Percentiles rank a stretch among this genome's conserved stretches.
These are phyloP conservation scores for Monosporascus ibericus DNA, from an alignment of 2,329 filamentous ascomycete species.

Conservation along the genomic window DNA sequence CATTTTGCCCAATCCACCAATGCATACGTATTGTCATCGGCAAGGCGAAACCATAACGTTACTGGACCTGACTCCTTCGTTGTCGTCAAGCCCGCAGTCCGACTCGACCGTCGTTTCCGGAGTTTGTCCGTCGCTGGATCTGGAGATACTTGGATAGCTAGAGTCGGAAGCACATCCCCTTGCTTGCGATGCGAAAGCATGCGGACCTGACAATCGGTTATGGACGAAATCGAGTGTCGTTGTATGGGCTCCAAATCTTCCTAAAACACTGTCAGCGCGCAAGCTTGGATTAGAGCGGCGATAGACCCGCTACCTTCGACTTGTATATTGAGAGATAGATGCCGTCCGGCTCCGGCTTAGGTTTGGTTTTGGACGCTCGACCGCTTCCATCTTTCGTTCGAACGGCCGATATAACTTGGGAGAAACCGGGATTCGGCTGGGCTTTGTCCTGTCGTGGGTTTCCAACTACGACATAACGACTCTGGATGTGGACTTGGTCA, in stretches of 20 bases:
- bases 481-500: slow-evolving; percentile 30
- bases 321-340: slow-evolving; percentile 51
- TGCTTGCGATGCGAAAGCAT: slow-evolving; percentile 57
- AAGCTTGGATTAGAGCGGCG: not conserved
- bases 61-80: slow-evolving; percentile 43
- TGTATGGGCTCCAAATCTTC: slow-evolving; percentile 49
- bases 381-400: slow-evolving; percentile 31
- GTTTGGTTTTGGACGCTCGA: slow-evolving; percentile 30
- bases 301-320: slow-evolving; percentile 37
- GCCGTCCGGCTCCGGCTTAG: slow-evolving; percentile 32
- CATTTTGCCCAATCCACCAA: slow-evolving; percentile 56
- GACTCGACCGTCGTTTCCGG: slow-evolving; percentile 58
- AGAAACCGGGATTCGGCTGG: slow-evolving; percentile 29
- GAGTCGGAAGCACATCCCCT: slow-evolving; percentile 51
- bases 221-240: slow-evolving; percentile 45
- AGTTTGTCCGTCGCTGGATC: slow-evolving; percentile 50
- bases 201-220: slow-evolving; percentile 54
- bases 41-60: slow-evolving; percentile 51
- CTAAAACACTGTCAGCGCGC: slow-evolving; percentile 23
- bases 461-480: slow-evolving; percentile 55
- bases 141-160: slow-evolving; percentile 49
- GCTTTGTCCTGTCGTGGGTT: slow-evolving; percentile 29
- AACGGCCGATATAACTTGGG: slow-evolving; percentile 33
- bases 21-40: slow-evolving; percentile 44
- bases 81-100: slow-evolving; percentile 50